Percentiles rank a stretch among this genome's conserved stretches.
phyloP scores from a whole-genome alignment of 352 stramenopile genomes.

The Pythium volutum region DNA sequence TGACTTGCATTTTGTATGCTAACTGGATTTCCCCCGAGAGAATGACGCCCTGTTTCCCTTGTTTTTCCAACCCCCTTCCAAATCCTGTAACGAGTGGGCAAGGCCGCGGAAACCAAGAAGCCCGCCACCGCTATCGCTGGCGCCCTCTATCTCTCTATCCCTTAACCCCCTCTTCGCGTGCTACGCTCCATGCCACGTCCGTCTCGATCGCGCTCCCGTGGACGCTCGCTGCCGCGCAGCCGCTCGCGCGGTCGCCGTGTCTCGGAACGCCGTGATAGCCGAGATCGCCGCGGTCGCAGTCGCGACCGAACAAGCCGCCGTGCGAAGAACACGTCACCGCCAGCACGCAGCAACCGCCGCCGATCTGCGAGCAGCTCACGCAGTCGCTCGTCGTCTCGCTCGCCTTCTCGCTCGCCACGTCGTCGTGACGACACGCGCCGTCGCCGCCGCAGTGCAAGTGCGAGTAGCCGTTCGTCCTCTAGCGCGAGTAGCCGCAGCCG shows the following conservation, averaged over 20 bases:
- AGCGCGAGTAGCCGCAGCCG: slow-evolving; percentile 1
- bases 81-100: slow-evolving; percentile 10
- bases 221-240: slow-evolving; percentile 21
- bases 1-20: slow-evolving; percentile 11
- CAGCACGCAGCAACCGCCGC: slow-evolving; percentile 1
- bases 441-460: slow-evolving; percentile 6
- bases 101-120: slow-evolving; percentile 9
- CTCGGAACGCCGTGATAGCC: neutral
- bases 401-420: slow-evolving; percentile 22
- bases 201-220: slow-evolving; percentile 19
- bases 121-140: neutral
- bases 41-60: slow-evolving; percentile 3
- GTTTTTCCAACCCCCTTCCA: neutral
- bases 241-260: slow-evolving; percentile 13
- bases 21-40: slow-evolving; percentile 4
- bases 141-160: neutral
- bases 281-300: slow-evolving; percentile 1
- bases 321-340: neutral
- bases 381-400: slow-evolving; percentile 25
- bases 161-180: neutral
- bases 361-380: slow-evolving; percentile 15
- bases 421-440: neutral
- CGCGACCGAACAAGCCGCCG: neutral
- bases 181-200: slow-evolving; percentile 5
- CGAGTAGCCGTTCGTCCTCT: slow-evolving; percentile 4